Evolutionary conservation across 1,284 basidiomycete species (phyloP).

Genomic region (Kalmanozyma brasiliensis): DNA sequence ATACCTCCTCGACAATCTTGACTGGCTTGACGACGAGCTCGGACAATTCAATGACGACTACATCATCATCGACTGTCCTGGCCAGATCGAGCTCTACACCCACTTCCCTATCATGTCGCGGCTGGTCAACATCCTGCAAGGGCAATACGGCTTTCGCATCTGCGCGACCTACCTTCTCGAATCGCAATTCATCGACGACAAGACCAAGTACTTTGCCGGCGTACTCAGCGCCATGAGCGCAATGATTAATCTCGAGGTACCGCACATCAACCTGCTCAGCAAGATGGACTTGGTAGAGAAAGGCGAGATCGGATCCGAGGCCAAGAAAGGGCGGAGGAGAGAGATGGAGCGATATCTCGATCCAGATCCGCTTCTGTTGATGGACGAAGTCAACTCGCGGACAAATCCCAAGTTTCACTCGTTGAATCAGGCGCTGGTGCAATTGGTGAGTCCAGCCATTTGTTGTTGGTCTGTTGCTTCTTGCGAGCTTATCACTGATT

Average conservation of each 20-base stretch:
- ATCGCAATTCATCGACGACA: slow-evolving; percentile 81
- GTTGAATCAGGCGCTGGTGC: slow-evolving; percentile 92
- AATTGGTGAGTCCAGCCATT: slow-evolving; percentile 75
- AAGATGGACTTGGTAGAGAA: slow-evolving; percentile 95
- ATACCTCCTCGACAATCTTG: slow-evolving; percentile 94
- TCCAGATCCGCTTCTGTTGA: slow-evolving; percentile 91
- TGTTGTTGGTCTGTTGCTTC: too few species aligned
- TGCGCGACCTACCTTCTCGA: slow-evolving; percentile 82
- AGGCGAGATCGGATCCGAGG: slow-evolving; percentile 73
- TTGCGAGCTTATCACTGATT: too few species aligned
- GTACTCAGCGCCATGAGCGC: slow-evolving; percentile 97
- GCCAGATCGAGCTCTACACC: slow-evolving; percentile 98
- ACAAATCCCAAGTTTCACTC: slow-evolving; percentile 89
- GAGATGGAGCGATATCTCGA: slow-evolving; percentile 84
- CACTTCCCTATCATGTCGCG: slow-evolving; percentile 95
- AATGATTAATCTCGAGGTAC: slow-evolving; percentile 96
- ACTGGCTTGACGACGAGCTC: slow-evolving; percentile 98
- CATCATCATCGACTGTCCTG: slow-evolving; percentile 96
- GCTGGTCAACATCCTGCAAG: slow-evolving; percentile 75
- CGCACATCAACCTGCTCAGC: slow-evolving; percentile 97
- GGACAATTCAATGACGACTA: slow-evolving; percentile 94
- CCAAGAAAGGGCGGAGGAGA: slow-evolving; percentile 48
- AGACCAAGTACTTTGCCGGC: slow-evolving; percentile 98
- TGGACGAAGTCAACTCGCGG: slow-evolving; percentile 75
- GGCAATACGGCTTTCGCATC: slow-evolving; percentile 63